Conservation (phyloP, 164 flowering plant genomes). For the Hamamelis virginiana region DNA sequence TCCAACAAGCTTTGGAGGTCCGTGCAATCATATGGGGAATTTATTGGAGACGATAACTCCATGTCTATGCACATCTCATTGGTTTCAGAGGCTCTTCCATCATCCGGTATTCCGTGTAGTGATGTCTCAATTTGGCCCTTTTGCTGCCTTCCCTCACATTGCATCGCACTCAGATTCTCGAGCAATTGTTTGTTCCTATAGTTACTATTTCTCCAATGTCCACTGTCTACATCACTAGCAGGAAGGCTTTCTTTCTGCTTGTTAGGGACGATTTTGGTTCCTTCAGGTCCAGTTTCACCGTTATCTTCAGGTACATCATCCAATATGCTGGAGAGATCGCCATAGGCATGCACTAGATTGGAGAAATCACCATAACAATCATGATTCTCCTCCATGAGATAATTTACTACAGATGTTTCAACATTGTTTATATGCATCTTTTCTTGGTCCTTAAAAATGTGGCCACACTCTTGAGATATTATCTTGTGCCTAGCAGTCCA, state of each 20-base stretch:
- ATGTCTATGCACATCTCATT: neutral
- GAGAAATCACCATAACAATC: slow-evolving; percentile 30
- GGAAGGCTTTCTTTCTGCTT: neutral
- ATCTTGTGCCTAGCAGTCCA: slow-evolving; percentile 12
- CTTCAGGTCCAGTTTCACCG: slow-evolving; percentile 16
- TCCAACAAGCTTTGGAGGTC: neutral
- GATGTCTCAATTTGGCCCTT: neutral
- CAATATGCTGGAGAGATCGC: slow-evolving; percentile 11
- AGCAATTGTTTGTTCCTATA: too few species aligned
- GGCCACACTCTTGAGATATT: slow-evolving; percentile 5
- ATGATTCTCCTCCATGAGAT: slow-evolving; percentile 19
- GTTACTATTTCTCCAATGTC: too few species aligned
- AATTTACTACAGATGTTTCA: slow-evolving; percentile 17
- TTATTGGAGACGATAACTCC: neutral
- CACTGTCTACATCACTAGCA: neutral
- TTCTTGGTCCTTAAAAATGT: slow-evolving; percentile 6
- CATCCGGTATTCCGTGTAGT: neutral
- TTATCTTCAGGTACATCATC: slow-evolving; percentile 27
- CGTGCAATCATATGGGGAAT: neutral
- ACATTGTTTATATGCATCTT: neutral
- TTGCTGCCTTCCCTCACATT: neutral
- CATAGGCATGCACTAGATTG: slow-evolving; percentile 2
- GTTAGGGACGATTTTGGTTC: neutral
- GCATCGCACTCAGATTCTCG: neutral
- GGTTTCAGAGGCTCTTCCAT: too few species aligned